Evolutionary conservation across 73 alveolate species (phyloP), one percentile per base, ranked within the genome.

Genomic region (Stentor coeruleus): DNA sequence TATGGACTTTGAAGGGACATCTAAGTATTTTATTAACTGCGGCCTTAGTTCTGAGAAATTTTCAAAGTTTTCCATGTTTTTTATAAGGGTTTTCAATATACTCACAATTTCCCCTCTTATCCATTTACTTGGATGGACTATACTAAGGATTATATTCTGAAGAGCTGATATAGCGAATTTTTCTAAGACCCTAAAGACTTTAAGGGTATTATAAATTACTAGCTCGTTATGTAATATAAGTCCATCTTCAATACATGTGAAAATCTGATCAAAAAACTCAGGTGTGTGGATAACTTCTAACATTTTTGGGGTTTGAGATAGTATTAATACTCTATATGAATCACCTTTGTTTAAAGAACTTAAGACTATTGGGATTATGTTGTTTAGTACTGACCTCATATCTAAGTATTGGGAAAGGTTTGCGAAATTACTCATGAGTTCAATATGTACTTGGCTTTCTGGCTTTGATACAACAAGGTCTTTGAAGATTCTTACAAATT

Each of bases 401-500:
- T 66, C 79, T 11, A 66, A 33, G 33, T 31, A 66, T 20, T 37
- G 49, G 1, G 42, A 20, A 33, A 66, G 79, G 11, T 66, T 40
- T 66, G 79, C 79, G 41, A 66, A 66, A 33, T 66, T 66, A 2
- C 79, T 66, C 0, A 66, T 20, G 33, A 66, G 79, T 66, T 20
- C 37, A 14, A 20, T 40, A 28, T 66, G 79, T 3, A 66, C 39
- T 33, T 20, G 37, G 37, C 33, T 66, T 66, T 66, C 79, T 26
- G 41, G n/a, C 37, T 66, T 66, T 20, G 36, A 26, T 28, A 20
- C n/a, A 28, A 66, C 11, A 14, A 66, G 37, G 37, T 66, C 79
- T 66, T 66, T 66, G 79, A 66, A 66, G 14, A 66, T 66, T 31
- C 37, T 20, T 14, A 66, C 39, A 33, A 66, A 20, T 33, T 66